Base-by-base conservation (phyloP, 352 stramenopile genomes). In the Pythium angustatum region DNA sequence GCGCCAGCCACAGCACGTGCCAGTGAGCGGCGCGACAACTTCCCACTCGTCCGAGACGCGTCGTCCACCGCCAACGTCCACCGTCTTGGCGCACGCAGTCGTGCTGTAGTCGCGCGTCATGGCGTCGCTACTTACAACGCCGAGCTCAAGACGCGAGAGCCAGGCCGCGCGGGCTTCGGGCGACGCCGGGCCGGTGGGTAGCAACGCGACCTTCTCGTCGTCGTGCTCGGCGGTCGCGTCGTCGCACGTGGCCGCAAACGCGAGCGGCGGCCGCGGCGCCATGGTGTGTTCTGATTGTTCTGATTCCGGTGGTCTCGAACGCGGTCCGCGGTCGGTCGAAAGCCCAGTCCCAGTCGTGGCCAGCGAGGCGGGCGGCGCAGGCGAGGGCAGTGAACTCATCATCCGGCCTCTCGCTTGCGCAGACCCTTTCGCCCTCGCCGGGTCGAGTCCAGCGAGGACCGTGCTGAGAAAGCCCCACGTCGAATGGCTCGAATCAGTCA, bases 241-340 rank as follows among this genome's bases (percentile, higher is more conserved):
- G 26, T 59, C 59, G 50, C 70, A 64, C 61, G 71, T 63, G n/a
- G 71, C 33, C 44, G 26, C n/a, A n/a, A 73, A 6, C 1, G 69
- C 64, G 21, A 61, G 64, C 43, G 64, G 49, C 2, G 31, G 47
- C 48, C 36, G 28, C 53, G 64, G 60, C 12, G 30, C 40, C 33
- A 41, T 14, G 26, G n/a, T n/a, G n/a, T n/a, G n/a, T n/a, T n/a
- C n/a, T n/a, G n/a, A n/a, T n/a, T n/a, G n/a, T n/a, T 62, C 40
- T 36, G 27, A 17, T 22, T 34, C 54, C 47, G 56, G 28, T 55
- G 21, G 30, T 45, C 11, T 40, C 51, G 33, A 47, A 12, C 15
- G 27, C 19, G 26, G 10, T 31, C 27, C 15, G 27, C 2, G 14
- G 28, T 38, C 47, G 15, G 26, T 54, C 7, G 47, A 40, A 8